Evolutionary conservation across 208 protist genomes (phyloP), one percentile per base, ranked within the genome.

Genomic region (Crithidia fasciculata): DNA sequence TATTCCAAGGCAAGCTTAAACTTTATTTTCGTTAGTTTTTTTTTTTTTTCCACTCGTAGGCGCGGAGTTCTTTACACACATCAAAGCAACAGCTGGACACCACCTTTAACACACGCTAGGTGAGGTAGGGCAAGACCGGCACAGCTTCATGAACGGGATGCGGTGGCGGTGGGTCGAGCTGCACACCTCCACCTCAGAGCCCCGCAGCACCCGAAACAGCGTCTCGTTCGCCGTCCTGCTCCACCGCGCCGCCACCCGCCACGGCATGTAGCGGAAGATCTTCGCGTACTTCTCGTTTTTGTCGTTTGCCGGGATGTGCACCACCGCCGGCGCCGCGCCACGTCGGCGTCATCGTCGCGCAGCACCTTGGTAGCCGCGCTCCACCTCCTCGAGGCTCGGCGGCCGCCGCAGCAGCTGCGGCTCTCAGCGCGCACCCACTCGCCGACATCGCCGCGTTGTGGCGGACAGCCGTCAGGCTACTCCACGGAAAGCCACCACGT

Each of bases 271-370:
- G 28, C 62, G 62, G 12, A 68, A 16, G 5, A 68, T 52, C 62
- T 68, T 57, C 13, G 62, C 62, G 62, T 68, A 68, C 62, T 68
- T 68, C 37, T 68, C 49, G 8, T 45, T 47, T 36, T 68, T 68
- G 28, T 68, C 62, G 49, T 68, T n/a, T 57, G 8, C 62, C 62
- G 6, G 62, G 13, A 68, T 68, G 49, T 68, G 62, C 49, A 68
- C 49, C 15, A 68, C 49, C 49, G 62, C 47, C 49, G 62, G 5
- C 28, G 53, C 49, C 2, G n/a, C n/a, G 62, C 49, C 36, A 68
- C 62, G 12, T 68, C 62, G 36, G 62, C 62, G 62, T 68, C 62
- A 47, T 68, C 62, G 62, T 68, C 62, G 18, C 62, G 62, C 49
- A 68, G 4, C 13, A 28, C 62, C 8, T n/a, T 15, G 45, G 37